Evolutionary conservation across 2,329 filamentous ascomycete species (phyloP).

Genomic region (Tolypocladium guangdongense): DNA sequence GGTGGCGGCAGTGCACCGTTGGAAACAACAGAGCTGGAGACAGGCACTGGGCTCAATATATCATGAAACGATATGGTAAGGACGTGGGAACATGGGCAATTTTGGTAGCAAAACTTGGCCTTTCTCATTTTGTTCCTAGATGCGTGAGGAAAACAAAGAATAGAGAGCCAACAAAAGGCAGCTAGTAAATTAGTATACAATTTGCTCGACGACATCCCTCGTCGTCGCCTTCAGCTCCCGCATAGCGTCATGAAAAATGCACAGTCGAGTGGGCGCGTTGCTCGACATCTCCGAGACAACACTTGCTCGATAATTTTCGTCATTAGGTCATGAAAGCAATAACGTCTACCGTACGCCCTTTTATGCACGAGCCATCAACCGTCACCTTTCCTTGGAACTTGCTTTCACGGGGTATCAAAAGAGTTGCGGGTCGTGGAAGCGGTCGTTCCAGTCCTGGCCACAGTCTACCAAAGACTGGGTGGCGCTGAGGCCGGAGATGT

Average conservation of each 20-base stretch:
- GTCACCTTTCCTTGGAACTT: neutral
- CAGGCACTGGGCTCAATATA: neutral
- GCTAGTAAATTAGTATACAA: neutral
- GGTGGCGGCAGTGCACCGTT: neutral
- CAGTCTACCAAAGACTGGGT: slow-evolving; percentile 15
- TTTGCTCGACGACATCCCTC: neutral
- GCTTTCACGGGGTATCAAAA: slow-evolving; percentile 18
- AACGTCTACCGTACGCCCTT: slow-evolving; percentile 3
- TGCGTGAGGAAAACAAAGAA: neutral
- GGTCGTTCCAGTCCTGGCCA: slow-evolving; percentile 18
- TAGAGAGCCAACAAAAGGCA: neutral
- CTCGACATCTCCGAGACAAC: neutral
- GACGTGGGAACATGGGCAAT: neutral
- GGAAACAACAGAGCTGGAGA: neutral
- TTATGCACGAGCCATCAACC: slow-evolving; percentile 1
- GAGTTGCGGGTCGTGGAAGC: slow-evolving; percentile 15
- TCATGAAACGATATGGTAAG: neutral
- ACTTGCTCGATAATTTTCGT: slow-evolving; percentile 5
- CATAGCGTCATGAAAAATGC: neutral
- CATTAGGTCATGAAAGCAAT: slow-evolving; percentile 17
- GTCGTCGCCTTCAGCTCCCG: neutral
- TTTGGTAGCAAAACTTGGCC: neutral
- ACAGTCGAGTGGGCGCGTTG: neutral
- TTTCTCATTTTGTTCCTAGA: neutral
- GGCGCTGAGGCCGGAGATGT: slow-evolving; percentile 11